These are phyloP conservation scores for Thoreauomyces humboldtii DNA, from an alignment of 192 early-diverging fungal species.

Conservation along the genomic window DNA sequence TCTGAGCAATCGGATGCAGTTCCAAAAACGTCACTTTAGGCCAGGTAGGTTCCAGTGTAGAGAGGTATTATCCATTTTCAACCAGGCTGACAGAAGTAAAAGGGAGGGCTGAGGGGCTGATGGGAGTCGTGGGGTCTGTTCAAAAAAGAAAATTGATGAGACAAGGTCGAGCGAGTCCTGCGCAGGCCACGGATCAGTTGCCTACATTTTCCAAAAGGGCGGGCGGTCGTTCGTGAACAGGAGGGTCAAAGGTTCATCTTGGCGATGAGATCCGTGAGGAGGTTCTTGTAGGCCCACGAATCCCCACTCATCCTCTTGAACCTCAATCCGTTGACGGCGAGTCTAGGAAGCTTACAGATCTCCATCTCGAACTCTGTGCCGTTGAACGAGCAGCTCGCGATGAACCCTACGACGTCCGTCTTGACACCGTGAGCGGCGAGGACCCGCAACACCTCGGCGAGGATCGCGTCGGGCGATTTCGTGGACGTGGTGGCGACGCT, in stretches of 20 bases:
- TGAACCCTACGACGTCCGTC: slow-evolving; percentile 29
- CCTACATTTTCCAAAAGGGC: no score
- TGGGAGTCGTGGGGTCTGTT: no score
- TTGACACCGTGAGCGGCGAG: slow-evolving; percentile 35
- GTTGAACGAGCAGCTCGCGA: slow-evolving; percentile 35
- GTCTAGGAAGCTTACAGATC: slow-evolving; percentile 55
- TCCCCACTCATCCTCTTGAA: slow-evolving; percentile 58
- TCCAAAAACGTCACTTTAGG: no score
- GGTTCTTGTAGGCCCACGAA: slow-evolving; percentile 59
- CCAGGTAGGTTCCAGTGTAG: no score
- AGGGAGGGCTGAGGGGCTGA: no score
- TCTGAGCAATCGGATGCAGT: no score
- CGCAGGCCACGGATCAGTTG: no score
- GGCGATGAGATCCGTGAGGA: slow-evolving; percentile 49
- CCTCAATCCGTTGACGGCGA: slow-evolving; percentile 50
- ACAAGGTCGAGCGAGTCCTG: no score
- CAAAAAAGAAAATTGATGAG: no score
- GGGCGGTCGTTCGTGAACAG: no score
- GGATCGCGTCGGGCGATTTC: slow-evolving; percentile 53
- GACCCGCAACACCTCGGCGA: slow-evolving; percentile 45
- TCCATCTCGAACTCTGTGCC: slow-evolving; percentile 63
- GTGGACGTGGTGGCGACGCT: slow-evolving; percentile 54
- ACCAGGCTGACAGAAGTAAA: no score
- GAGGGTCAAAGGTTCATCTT: slow-evolving; percentile 54
- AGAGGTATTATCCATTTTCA: no score